Base-by-base conservation (phyloP, 2,329 filamentous ascomycete species). In the Monilinia fructicola region DNA sequence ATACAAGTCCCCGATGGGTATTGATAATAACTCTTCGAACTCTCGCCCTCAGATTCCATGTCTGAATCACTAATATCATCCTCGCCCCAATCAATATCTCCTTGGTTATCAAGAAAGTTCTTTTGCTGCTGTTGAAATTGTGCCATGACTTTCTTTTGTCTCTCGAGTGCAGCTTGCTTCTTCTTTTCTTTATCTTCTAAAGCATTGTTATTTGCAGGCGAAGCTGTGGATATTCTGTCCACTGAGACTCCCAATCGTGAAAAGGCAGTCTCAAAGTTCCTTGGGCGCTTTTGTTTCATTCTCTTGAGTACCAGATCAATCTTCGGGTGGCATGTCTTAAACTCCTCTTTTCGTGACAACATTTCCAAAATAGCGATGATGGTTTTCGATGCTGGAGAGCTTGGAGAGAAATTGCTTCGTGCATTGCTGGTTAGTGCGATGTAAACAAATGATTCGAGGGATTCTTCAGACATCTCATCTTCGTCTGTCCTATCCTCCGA, bases 51-150 rank as follows among this genome's bases (percentile, higher is more conserved):
- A 38, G 81, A 79, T 50, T 86, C 85, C 16, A 79, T 69, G 62
- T 91, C 87, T 64, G 90, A 88, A 38, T 91, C 85, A 56, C 95
- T 90, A 35, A 88, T 84, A 50, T 90, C 91, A 61, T 92, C 85
- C 68, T 95, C 90, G 18, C 91, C 93, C 90, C 92, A 97, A 77
- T 97, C 91, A 68, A 97, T 85, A 53, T 88, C 84, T n/a, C 87
- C 90, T 77, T 97, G 93, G 70, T 90, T 95, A 66, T 92, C 90
- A 79, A 99, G 81, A 79, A 99, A 99, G 73, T 87, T 95, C 78
- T 96, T 94, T 76, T 98, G 96, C 75, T 99, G 94, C 76, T 97
- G 90, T 77, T 98, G 95, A 79, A 99, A 97, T 75, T 97, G 93
- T 1, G 93, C 95, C 93, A 99, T 97, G 42, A 99, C 92, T 74